Percentiles rank a stretch among this genome's conserved stretches.
Conservation (phyloP, 192 early-diverging fungal genomes). For the Coemansia sp. region DNA sequence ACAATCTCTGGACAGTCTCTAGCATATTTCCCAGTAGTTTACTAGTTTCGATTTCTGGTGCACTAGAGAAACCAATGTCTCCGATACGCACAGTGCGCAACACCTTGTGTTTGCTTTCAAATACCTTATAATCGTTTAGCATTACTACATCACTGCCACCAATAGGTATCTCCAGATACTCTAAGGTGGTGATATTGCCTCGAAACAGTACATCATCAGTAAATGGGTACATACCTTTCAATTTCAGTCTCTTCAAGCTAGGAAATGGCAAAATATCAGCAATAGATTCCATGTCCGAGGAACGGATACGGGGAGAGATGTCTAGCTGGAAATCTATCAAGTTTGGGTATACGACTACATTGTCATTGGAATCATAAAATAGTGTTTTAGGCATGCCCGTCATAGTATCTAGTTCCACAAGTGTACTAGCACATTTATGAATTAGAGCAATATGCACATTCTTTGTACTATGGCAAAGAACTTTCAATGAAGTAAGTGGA, state of each 20-base stretch:
- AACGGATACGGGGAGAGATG: too few species aligned
- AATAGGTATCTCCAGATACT: background rate
- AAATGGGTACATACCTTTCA: background rate
- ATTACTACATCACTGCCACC: background rate
- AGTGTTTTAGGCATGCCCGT: background rate
- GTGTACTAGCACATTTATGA: background rate
- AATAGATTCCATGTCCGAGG: too few species aligned
- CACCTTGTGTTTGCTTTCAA: background rate
- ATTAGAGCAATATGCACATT: background rate
- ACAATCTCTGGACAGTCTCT: background rate
- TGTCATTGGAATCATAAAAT: background rate
- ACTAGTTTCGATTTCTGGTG: background rate
- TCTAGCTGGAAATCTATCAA: background rate
- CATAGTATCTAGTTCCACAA: background rate
- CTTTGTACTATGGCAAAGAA: background rate
- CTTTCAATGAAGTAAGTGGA: background rate
- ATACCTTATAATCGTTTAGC: background rate
- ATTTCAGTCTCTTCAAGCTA: background rate
- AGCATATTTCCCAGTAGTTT: background rate
- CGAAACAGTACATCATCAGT: constrained; percentile 11
- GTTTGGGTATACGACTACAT: background rate
- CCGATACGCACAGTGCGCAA: background rate
- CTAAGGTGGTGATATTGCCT: constrained; percentile 6
- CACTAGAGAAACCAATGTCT: background rate
- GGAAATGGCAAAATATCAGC: constrained; percentile 7